Evolutionary conservation across 2,329 filamentous ascomycete genomes (phyloP).

Genomic region (Sarocladium oryzae): DNA sequence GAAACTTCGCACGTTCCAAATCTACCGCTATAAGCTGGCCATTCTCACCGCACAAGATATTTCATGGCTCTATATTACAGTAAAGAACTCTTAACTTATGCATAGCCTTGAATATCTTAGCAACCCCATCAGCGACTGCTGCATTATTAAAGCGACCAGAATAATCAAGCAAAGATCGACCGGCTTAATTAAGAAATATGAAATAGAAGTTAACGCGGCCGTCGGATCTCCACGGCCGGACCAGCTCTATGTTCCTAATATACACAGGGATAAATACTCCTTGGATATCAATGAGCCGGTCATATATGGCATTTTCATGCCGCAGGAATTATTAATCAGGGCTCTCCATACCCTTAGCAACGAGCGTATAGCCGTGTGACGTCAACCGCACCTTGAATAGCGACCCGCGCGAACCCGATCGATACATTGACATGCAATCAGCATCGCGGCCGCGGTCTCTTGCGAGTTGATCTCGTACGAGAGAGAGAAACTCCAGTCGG

Average conservation of each 20-base stretch:
- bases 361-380: constrained; percentile 29
- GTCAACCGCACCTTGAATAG: constrained; percentile 32
- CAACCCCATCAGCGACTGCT: constrained; percentile 8
- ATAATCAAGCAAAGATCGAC: constrained; percentile 10
- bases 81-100: constrained; percentile 20
- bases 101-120: constrained; percentile 11
- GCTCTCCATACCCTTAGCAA: constrained; percentile 31
- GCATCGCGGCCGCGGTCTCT: constrained; percentile 23
- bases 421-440: constrained; percentile 22
- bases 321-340: constrained; percentile 16
- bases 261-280: constrained; percentile 28
- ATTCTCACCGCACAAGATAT: constrained; percentile 23
- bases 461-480: constrained; percentile 22
- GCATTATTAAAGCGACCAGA: not conserved
- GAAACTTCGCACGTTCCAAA: not conserved
- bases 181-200: constrained; percentile 26
- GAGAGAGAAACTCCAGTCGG: constrained; percentile 19
- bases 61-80: constrained; percentile 22
- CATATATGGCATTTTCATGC: constrained; percentile 26
- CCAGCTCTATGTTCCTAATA: constrained; percentile 23
- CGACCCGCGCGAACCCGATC: constrained; percentile 21
- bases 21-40: not conserved
- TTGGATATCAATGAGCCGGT: constrained; percentile 22
- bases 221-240: constrained; percentile 25
- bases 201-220: constrained; percentile 23